Conservation (phyloP, 352 stramenopile species). For the Phytopythium chamaehyphon region DNA sequence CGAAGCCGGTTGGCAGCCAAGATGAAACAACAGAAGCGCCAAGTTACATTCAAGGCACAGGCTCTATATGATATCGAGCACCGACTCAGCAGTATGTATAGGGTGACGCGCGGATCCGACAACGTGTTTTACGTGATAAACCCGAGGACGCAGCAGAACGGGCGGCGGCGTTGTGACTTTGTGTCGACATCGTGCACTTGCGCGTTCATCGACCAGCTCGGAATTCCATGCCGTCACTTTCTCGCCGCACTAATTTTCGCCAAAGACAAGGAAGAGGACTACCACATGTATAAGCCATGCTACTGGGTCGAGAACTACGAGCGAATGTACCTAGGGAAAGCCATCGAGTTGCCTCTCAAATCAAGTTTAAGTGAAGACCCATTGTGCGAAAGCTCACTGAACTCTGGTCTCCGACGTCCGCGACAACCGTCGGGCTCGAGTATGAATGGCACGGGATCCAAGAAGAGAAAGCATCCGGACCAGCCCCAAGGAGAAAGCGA, state of each 20-base stretch:
- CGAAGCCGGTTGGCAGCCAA: constrained; percentile 29
- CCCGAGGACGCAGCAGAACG: constrained; percentile 26
- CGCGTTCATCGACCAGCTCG: constrained; percentile 50
- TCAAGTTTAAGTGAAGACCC: constrained; percentile 18
- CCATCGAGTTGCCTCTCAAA: constrained; percentile 42
- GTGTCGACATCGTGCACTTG: constrained; percentile 41
- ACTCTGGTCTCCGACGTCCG: neutral
- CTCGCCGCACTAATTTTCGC: constrained; percentile 55
- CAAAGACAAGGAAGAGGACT: constrained; percentile 40
- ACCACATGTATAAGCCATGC: constrained; percentile 32
- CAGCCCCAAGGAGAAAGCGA: neutral
- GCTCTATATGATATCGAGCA: constrained; percentile 49
- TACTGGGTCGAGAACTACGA: constrained; percentile 43
- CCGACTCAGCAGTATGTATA: constrained; percentile 44
- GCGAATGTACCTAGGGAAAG: constrained; percentile 27
- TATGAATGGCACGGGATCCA: neutral
- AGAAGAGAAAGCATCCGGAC: neutral
- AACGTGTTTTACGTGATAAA: constrained; percentile 52
- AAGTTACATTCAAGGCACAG: constrained; percentile 40
- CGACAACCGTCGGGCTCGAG: neutral
- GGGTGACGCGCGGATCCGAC: constrained; percentile 42
- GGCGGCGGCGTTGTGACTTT: constrained; percentile 39
- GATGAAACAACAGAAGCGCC: constrained; percentile 34
- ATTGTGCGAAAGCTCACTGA: constrained; percentile 13
- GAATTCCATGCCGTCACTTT: constrained; percentile 55